phyloP scores from a whole-genome alignment of 2,329 filamentous ascomycete species.

The Annulohypoxylon truncatum region DNA sequence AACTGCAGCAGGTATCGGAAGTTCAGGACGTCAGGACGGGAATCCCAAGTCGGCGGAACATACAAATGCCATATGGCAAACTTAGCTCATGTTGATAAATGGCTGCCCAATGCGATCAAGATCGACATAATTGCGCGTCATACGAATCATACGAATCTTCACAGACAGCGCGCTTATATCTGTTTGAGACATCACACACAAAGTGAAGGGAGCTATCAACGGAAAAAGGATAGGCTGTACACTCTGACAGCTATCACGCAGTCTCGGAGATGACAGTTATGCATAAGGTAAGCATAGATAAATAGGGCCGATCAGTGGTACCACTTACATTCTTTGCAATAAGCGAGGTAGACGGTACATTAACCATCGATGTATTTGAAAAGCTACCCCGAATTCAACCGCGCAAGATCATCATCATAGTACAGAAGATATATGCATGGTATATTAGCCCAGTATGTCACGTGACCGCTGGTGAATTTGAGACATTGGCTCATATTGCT shows the following conservation, averaged over 20 bases:
- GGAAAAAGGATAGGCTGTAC: constrained; percentile 15
- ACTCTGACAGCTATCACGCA: constrained; percentile 30
- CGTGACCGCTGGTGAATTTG: constrained; percentile 2
- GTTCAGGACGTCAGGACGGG: background rate
- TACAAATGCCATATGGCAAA: constrained; percentile 23
- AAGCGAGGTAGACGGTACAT: constrained; percentile 19
- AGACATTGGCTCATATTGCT: constrained; percentile 8
- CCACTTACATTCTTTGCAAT: constrained; percentile 15
- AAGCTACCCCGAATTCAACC: constrained; percentile 24
- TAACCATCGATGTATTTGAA: background rate
- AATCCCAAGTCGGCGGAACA: constrained; percentile 20
- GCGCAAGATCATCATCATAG: constrained; percentile 16
- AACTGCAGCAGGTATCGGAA: constrained; percentile 15
- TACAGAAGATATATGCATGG: constrained; percentile 16
- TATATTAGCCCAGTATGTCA: constrained; percentile 14
- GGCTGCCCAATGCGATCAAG: constrained; percentile 29
- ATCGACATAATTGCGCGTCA: constrained; percentile 36
- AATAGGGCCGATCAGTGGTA: constrained; percentile 43
- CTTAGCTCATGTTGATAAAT: constrained; percentile 17
- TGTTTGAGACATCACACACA: constrained; percentile 38
- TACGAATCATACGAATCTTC: constrained; percentile 37
- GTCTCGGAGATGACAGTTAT: constrained; percentile 42
- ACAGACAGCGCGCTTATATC: constrained; percentile 35
- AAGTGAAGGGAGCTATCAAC: constrained; percentile 27
- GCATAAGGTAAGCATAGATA: constrained; percentile 38